Conservation (phyloP, 345 rosid species). For the Trapa bicornis region DNA sequence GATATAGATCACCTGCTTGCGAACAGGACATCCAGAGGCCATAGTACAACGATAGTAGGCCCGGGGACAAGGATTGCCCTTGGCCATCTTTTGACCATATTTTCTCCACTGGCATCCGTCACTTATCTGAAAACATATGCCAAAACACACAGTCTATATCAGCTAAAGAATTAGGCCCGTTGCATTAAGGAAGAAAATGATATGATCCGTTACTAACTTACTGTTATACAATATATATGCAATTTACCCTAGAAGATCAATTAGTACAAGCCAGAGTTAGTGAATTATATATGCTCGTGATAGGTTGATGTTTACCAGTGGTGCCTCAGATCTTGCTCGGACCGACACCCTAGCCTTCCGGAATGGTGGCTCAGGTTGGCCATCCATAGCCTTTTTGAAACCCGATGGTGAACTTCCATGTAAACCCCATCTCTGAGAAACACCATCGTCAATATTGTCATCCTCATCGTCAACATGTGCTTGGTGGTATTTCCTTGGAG, state of each 20-base stretch:
- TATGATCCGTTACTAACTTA: neutral
- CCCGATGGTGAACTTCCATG: conserved; percentile 36
- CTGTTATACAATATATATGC: too few relatives aligned
- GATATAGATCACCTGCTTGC: conserved; percentile 56
- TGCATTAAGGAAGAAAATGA: neutral
- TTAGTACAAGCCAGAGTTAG: too few relatives aligned
- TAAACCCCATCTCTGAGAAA: conserved; percentile 33
- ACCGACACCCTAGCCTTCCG: conserved; percentile 48
- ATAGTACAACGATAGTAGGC: conserved; percentile 93
- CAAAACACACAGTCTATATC: neutral
- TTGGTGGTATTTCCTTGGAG: conserved; percentile 16
- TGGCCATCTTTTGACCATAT: conserved; percentile 86
- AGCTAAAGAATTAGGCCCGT: neutral
- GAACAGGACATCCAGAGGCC: conserved; percentile 64
- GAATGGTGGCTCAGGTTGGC: conserved; percentile 31
- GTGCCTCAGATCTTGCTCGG: conserved; percentile 45
- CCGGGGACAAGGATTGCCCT: conserved; percentile 83
- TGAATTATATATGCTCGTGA: neutral
- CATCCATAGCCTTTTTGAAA: conserved; percentile 25
- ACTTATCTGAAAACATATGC: conserved; percentile 33
- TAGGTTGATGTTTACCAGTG: conserved; percentile 19
- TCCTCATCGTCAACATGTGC: conserved; percentile 6
- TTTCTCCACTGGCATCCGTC: conserved; percentile 98
- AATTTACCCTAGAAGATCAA: too few relatives aligned
- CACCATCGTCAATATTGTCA: conserved; percentile 23